phyloP scores from a whole-genome alignment of 345 rosid species.

The Anacardium occidentale region DNA sequence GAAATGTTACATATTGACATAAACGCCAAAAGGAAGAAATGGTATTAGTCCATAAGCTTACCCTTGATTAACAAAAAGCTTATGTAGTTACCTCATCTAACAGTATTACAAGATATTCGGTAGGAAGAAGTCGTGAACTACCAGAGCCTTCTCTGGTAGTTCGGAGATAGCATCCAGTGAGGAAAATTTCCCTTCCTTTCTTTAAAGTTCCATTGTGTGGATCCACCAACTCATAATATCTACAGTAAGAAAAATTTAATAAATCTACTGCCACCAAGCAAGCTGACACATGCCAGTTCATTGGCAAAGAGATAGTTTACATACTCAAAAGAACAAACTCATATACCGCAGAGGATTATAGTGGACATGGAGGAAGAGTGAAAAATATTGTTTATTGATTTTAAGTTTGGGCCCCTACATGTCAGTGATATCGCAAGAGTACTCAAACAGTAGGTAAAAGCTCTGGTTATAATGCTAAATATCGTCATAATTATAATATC shows the following conservation, averaged over 20 bases:
- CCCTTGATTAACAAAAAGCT: not conserved
- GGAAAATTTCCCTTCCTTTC: constrained; percentile 83
- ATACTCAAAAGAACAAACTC: not conserved
- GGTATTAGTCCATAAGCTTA: not conserved
- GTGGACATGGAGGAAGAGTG: not conserved
- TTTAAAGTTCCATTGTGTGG: constrained; percentile 66
- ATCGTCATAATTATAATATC: not conserved
- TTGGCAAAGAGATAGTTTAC: not conserved
- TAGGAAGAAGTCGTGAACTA: constrained; percentile 77
- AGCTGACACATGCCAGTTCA: not conserved
- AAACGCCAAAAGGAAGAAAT: constrained; percentile 4
- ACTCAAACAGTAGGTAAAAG: not conserved
- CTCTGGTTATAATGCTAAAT: not conserved
- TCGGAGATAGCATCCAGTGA: constrained; percentile 90
- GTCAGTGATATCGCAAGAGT: not conserved
- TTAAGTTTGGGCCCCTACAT: not conserved
- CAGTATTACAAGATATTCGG: constrained; percentile 86
- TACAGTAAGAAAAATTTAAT: constrained; percentile 23
- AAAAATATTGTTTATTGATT: not conserved
- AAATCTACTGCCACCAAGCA: constrained; percentile 18
- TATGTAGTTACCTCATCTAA: constrained; percentile 68
- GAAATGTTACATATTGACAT: not conserved
- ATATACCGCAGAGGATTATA: not conserved
- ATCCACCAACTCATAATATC: constrained; percentile 85
- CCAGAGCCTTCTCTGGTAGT: constrained; percentile 90